These are phyloP conservation scores for Lodderomyces jiufengensis DNA, from an alignment of 1,139 yeast species.

Conservation along the genomic window DNA sequence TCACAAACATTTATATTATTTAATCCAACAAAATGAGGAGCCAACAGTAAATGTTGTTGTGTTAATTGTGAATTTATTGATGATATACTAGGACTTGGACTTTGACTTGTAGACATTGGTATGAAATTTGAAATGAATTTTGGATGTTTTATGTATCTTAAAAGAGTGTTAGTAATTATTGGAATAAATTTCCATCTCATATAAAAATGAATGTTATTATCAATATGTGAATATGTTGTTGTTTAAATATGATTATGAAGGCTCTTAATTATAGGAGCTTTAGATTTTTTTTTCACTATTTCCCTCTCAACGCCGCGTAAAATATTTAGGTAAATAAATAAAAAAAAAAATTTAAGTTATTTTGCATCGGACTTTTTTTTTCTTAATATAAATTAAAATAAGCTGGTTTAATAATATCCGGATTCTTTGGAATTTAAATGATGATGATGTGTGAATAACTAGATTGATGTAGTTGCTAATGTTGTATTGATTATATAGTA, in stretches of 20 bases:
- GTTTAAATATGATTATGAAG: background rate
- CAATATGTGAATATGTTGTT: slow-evolving; percentile 1
- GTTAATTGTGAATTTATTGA: slow-evolving; percentile 26
- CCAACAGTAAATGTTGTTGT: slow-evolving; percentile 40
- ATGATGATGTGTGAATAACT: too few relatives aligned
- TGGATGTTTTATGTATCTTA: background rate
- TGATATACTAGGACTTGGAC: slow-evolving; percentile 9
- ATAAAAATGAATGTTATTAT: slow-evolving; percentile 1
- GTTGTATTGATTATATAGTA: too few relatives aligned
- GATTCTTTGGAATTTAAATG: too few relatives aligned
- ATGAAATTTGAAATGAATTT: slow-evolving; percentile 3
- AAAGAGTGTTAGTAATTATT: background rate
- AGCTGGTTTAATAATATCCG: too few relatives aligned
- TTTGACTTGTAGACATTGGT: background rate
- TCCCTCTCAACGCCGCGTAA: too few relatives aligned
- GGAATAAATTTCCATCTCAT: background rate
- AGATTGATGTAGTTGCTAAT: too few relatives aligned
- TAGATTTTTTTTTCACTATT: too few relatives aligned
- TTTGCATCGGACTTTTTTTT: too few relatives aligned
- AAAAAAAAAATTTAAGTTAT: too few relatives aligned
- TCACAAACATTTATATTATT: slow-evolving; percentile 74
- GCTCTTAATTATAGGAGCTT: too few relatives aligned
- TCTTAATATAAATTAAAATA: too few relatives aligned
- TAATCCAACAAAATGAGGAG: slow-evolving; percentile 75
- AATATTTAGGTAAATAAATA: too few relatives aligned